These are phyloP conservation scores for Macadamia integrifolia DNA, from an alignment of 164 flowering plant species.

Conservation along the genomic window DNA sequence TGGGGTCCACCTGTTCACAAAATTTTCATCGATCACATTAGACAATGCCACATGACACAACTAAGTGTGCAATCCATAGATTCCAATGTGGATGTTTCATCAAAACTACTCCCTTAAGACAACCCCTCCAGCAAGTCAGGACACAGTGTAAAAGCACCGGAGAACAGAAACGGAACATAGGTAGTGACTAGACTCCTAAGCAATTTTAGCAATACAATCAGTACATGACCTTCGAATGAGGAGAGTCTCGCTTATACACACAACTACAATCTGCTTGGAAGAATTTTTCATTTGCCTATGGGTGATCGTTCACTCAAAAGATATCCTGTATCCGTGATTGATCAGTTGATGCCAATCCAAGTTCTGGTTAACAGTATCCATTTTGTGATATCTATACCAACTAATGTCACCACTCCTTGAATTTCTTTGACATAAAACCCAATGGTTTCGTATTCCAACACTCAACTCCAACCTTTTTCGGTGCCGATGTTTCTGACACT, in stretches of 20 bases:
- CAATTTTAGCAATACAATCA: neutral
- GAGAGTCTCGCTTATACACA: neutral
- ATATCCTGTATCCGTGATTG: neutral
- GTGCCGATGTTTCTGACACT: neutral
- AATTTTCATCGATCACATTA: too few species aligned
- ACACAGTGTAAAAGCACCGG: neutral
- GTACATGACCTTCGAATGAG: neutral
- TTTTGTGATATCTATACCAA: neutral
- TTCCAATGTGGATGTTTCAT: too few species aligned
- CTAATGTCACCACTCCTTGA: neutral
- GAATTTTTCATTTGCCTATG: neutral
- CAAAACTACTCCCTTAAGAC: too few species aligned
- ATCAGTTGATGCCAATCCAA: constrained; percentile 2
- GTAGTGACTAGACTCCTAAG: neutral
- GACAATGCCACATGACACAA: too few species aligned
- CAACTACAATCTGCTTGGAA: neutral
- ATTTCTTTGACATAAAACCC: neutral
- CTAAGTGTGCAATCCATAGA: too few species aligned
- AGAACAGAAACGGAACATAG: neutral
- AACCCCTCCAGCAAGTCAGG: neutral
- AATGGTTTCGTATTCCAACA: neutral
- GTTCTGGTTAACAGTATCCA: neutral
- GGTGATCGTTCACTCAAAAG: neutral
- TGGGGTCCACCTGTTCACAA: too few species aligned
- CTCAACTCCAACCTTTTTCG: neutral